These are phyloP conservation scores for Alternaria alternata DNA, from an alignment of 2,329 filamentous ascomycete genomes.

Conservation along the genomic window DNA sequence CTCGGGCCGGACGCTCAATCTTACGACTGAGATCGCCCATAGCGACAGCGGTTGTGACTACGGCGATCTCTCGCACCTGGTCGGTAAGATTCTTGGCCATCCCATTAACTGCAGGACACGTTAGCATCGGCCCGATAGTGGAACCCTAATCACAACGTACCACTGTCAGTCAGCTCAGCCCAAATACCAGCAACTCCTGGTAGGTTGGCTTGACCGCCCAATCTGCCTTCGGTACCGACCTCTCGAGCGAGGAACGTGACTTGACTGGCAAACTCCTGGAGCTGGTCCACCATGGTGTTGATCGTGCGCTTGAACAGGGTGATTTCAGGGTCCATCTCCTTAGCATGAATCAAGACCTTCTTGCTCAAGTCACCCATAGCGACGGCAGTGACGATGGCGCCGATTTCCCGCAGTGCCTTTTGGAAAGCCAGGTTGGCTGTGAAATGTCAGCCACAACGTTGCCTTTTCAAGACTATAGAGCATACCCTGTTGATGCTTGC, in stretches of 20 bases:
- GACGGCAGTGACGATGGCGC: conserved; percentile 95
- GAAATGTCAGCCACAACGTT: conserved; percentile 80
- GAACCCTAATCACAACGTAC: conserved; percentile 46
- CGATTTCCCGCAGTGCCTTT: conserved; percentile 94
- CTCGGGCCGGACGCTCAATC: conserved; percentile 91
- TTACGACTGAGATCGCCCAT: conserved; percentile 95
- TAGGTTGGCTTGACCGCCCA: conserved; percentile 92
- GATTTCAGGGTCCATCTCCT: conserved; percentile 98
- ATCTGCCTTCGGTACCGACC: conserved; percentile 92
- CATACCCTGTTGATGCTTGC: conserved; percentile 79
- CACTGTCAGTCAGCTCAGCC: conserved; percentile 84
- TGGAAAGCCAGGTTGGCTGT: conserved; percentile 97
- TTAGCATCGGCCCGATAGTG: conserved; percentile 41
- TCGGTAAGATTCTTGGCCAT: conserved; percentile 99
- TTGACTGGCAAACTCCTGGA: conserved; percentile 95
- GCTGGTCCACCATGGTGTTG: conserved; percentile 98
- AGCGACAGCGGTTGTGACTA: conserved; percentile 94
- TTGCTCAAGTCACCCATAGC: conserved; percentile 95
- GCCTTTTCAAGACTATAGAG: background rate
- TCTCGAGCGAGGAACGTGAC: conserved; percentile 94
- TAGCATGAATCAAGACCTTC: conserved; percentile 93
- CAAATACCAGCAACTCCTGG: conserved; percentile 95
- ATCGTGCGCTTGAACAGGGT: conserved; percentile 97
- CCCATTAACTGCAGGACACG: conserved; percentile 74
- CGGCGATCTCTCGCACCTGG: conserved; percentile 96